Base-by-base conservation (phyloP, 306 rosid species). In the Potentilla sterilis region DNA sequence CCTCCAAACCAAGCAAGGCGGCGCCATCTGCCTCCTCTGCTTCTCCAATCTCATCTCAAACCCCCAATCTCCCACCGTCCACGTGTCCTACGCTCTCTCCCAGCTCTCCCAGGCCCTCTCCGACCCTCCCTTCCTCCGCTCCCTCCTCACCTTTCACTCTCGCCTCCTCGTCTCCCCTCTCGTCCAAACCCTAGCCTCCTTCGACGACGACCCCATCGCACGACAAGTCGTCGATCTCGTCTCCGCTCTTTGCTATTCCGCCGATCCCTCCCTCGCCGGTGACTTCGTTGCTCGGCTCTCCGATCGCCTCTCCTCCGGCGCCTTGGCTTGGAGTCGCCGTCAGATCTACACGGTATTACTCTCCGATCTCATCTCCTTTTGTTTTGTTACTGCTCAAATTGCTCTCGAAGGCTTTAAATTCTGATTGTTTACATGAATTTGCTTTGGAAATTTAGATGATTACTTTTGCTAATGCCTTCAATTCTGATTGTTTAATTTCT, bases 61-160 rank as follows among this genome's bases (percentile, higher is more conserved):
- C 41, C 89, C 92, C 64, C 88, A 70, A 81, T 93, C 98, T 32
- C 96, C 96, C 14, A 93, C 97, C 51, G 67, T 88, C 77, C 96
- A 93, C 70, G 97, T 91, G 79, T 91, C 97, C 81, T 91, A 89
- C 70, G 96, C 97, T 7, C 93, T 93, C 79, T 93, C 97, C 3
- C 96, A 91, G 82, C 86, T 91, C 87, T 88, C 91, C 24, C 86
- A 83, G 2, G 93, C 98, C 22, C 81, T 93, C 82, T 83, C 97
- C 32, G 81, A 86, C 51, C 90, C 92, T 63, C 77, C 72, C 1
- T 89, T 89, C 78, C 91, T 88, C 70, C 90, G 73, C 7, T 81
- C 93, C 12, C 67, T 93, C 79, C 81, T 88, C 83, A 74, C 91
- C n/a, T 82, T 87, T 79, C 97, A 93, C 74, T 81, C 96, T 59